Evolutionary conservation across 768 basidiomycete species (phyloP).

Genomic region (Gymnopilus dilepis): DNA sequence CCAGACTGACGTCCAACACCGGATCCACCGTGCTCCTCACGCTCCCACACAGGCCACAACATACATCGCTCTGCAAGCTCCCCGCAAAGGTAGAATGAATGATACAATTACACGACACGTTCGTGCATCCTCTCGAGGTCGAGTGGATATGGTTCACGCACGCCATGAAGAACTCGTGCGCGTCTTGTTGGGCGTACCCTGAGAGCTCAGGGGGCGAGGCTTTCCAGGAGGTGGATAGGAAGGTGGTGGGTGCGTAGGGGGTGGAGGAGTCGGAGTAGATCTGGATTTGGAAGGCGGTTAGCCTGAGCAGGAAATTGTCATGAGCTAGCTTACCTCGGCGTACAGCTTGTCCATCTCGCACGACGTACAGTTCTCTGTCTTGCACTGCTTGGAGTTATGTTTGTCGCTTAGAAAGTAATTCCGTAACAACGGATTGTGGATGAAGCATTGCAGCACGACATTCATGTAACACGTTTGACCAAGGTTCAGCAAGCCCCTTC

Average conservation of each 20-base stretch:
- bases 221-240: conserved; percentile 86
- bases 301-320: background rate
- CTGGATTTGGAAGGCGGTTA: conserved; percentile 31
- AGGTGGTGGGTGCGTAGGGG: conserved; percentile 82
- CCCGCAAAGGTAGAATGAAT: conserved; percentile 92
- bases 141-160: conserved; percentile 87
- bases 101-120: conserved; percentile 86
- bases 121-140: conserved; percentile 74
- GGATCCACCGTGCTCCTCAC: conserved; percentile 84
- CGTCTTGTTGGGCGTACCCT: conserved; percentile 94
- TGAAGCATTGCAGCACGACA: conserved; percentile 86
- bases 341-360: conserved; percentile 94
- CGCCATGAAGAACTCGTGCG: conserved; percentile 87
- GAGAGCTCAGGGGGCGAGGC: conserved; percentile 74
- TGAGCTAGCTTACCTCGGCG: conserved; percentile 57
- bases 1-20: conserved; percentile 89
- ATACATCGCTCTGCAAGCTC: conserved; percentile 85
- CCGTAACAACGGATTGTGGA: conserved; percentile 88
- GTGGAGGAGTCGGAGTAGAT: conserved; percentile 60
- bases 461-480: conserved; percentile 96
- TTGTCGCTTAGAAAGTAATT: conserved; percentile 91
- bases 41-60: conserved; percentile 84
- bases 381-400: conserved; percentile 79
- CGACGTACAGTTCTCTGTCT: conserved; percentile 75
- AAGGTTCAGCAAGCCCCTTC: conserved; percentile 86